Evolutionary conservation across 2,329 filamentous ascomycete genomes (phyloP), one percentile per base, ranked within the genome.

Genomic region (Cercospora sp.): DNA sequence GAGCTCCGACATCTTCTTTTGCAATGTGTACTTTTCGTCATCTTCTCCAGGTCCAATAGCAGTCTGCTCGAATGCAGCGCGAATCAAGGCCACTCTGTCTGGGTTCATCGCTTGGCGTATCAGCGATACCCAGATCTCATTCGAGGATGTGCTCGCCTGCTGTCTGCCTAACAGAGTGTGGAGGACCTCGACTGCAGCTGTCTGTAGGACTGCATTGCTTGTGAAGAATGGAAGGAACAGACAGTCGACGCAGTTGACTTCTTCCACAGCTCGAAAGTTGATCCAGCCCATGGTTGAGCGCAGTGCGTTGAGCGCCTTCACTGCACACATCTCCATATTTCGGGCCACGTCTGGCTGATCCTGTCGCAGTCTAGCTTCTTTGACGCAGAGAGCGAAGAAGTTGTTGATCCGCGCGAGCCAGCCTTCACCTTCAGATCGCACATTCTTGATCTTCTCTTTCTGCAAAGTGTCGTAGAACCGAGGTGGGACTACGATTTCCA

Each of bases 1-100:
- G 82, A 97, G 91, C 87, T 99, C 95, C 1, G 94, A 93, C 58
- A 98, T 88, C 80, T 97, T 97, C 82, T 98, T 98, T 49, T 92
- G 89, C 73, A 97, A 89, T 65, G 92, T 89, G 78, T 99, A 98
- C 77, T 93, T 96, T 75, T 97, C 93, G 72, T 97, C 92, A 67
- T 97, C 88, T 74, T 97, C 90, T 68, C 92, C 87, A 3, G 92
- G 72, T 13, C 61, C 67, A 12, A 70, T 69, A 13, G 70, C 65
- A 28, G 76, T 71, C 24, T 68, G 69, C 58, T 77, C 73, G 59
- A 77, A 79, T 7, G 73, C 70, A 37, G 73, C 70, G n/a, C 71
- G 73, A 21, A 79, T 71, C 66, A 79, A 66, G 3, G 73, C 70
- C 21, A 79, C 71, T 5, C 76, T 72, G 28, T 78, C 75, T 1